Evolutionary conservation across 1,284 basidiomycete species (phyloP), one percentile per base, ranked within the genome.

Genomic region (Leccinum solheimii): DNA sequence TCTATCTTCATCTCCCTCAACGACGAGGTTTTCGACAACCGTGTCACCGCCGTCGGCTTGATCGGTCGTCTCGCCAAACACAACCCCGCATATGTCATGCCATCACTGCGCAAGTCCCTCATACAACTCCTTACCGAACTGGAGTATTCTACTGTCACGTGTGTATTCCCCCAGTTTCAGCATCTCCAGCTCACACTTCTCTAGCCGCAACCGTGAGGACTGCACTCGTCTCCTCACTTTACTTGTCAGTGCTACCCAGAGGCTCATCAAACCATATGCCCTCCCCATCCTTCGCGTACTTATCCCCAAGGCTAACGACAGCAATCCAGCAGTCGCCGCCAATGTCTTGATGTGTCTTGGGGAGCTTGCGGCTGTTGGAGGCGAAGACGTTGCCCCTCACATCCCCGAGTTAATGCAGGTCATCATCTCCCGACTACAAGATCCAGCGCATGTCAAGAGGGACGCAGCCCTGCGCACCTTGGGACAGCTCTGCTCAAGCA

Each of bases 31-130:
- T 98, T 97, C 76, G 90, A 91, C 57, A 98, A 98, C 71, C 88
- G 97, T 19, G 88, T 95, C 54, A 88, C 92, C 11, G 97, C 97
- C 3, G 95, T 99, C 54, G 81, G 81, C 27, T 85, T 99, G 66
- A 98, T 99, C 67, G 97, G 97, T 3, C 89, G 97, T 30, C 84
- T 99, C 27, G 94, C 97, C 2, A 88, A 90, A 70, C 93, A 98
- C 78, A 99, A 99, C 71, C 97, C 97, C 0, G 97, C 97, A 40
- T 98, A 98, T 78, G 96, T 99, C 36, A 98, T 99, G 92, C 97
- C 97, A 3, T 97, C 95, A 6, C 79, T 99, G 43, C 86, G 97
- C 57, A 99, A 99, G 76, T 92, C 96, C 2, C 81, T 99, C 60
- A 98, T 99, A 63, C 97, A 99, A 74, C 85, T 99, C 8, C 82